Evolutionary conservation across 768 basidiomycete genomes (phyloP), one percentile per base, ranked within the genome.

Genomic region (Asterophora parasitica): DNA sequence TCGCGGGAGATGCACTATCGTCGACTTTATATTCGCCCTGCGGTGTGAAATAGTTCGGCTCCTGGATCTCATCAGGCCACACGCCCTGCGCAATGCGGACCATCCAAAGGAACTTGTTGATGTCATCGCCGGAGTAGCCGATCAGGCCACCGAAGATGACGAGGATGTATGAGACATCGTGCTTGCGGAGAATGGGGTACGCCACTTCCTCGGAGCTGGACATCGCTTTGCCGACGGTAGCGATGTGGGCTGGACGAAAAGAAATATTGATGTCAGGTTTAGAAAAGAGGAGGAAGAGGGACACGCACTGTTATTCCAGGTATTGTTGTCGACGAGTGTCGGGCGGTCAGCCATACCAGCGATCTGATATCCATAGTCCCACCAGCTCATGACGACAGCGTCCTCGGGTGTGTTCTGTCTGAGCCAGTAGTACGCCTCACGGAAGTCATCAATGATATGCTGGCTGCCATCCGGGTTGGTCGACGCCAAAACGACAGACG

Each of bases 41-140:
- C 17, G 83, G 74, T 0, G 88, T 98, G 69, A 99, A 99, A 72
- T 89, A 99, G 63, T 88, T 87, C 31, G 83, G 78, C 68, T 99
- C 96, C 63, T 90, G 92, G 51, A 99, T 89, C 67, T 98, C 96
- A 30, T 98, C 92, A 0, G 96, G 96, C 94, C 94, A 97, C 26
- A 95, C 87, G 41, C 94, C 94, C 59, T 95, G 92, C 4, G 91
- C 82, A 55, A 92, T 92, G 46, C 90, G 82, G 49, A 97, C 85
- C 91, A 97, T 97, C 94, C 94, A 97, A 41, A 99, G 69, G 80
- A 97, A 99, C 70, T 99, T 99, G 81, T 99, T 99, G 74, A 99
- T 88, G 63, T 99, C 96, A 64, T 99, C 96, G 11, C 95, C 96
- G 16, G 92, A 95, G 67, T 97, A 99, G 7, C 94, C 96, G 46